Percentiles rank a stretch among this genome's conserved stretches.
phyloP scores from a whole-genome alignment of 2,329 filamentous ascomycete species.

The Daldinia eschscholtzii region DNA sequence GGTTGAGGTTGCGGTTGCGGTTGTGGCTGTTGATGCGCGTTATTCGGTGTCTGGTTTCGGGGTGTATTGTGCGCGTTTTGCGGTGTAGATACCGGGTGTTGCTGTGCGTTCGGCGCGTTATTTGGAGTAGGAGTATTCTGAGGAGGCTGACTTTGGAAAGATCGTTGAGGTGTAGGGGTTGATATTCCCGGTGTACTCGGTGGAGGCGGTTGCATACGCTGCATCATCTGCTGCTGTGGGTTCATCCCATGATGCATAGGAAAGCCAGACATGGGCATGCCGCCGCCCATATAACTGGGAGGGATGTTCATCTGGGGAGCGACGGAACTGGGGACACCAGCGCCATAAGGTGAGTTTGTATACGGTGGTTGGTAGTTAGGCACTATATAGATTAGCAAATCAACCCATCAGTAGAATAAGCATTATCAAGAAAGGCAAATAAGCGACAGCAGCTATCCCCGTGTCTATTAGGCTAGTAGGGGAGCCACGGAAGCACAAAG shows the following conservation, averaged over 20 bases:
- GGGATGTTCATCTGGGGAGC: slow-evolving; percentile 63
- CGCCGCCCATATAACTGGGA: slow-evolving; percentile 66
- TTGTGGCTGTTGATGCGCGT: slow-evolving; percentile 47
- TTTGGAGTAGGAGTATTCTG: slow-evolving; percentile 56
- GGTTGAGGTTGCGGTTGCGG: slow-evolving; percentile 44
- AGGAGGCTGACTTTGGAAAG: slow-evolving; percentile 54
- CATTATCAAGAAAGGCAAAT: slow-evolving; percentile 31
- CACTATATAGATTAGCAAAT: slow-evolving; percentile 58
- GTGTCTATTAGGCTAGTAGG: slow-evolving; percentile 41
- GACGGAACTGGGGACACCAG: slow-evolving; percentile 63
- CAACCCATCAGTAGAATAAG: slow-evolving; percentile 50
- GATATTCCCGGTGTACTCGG: slow-evolving; percentile 54
- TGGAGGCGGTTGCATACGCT: slow-evolving; percentile 57
- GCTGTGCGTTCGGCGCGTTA: slow-evolving; percentile 52
- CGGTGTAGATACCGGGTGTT: slow-evolving; percentile 53
- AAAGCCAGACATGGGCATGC: slow-evolving; percentile 66
- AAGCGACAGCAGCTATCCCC: slow-evolving; percentile 28
- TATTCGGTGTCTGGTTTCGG: slow-evolving; percentile 53
- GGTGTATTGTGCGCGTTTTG: slow-evolving; percentile 51
- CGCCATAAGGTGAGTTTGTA: slow-evolving; percentile 68
- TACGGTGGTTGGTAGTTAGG: slow-evolving; percentile 69
- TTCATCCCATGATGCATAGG: slow-evolving; percentile 68
- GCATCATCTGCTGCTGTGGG: slow-evolving; percentile 60
- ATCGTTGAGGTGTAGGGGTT: slow-evolving; percentile 55
- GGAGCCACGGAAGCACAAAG: slow-evolving; percentile 23